These are phyloP conservation scores for Phytophthora hybrid DNA, from an alignment of 352 stramenopile genomes.

Conservation along the genomic window DNA sequence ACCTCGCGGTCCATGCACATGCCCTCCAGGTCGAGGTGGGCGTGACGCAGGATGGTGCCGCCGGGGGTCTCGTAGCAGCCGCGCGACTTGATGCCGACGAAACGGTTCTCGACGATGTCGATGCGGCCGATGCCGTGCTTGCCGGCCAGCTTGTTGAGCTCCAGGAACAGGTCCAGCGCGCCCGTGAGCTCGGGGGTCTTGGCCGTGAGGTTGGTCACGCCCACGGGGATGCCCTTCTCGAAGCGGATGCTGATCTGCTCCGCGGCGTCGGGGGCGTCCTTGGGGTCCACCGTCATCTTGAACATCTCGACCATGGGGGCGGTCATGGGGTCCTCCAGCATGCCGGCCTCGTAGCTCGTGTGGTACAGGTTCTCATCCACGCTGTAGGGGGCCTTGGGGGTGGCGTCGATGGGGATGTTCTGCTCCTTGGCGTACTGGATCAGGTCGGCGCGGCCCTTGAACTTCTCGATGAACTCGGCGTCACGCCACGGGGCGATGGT, in stretches of 20 bases:
- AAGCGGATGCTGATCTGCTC: conserved; percentile 96
- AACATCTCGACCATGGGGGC: conserved; percentile 96
- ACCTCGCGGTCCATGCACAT: conserved; percentile 98
- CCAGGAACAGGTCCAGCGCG: conserved; percentile 96
- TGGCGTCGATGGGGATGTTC: conserved; percentile 97
- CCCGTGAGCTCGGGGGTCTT: conserved; percentile 91
- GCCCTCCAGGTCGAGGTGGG: conserved; percentile 95
- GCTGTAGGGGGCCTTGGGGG: conserved; percentile 97
- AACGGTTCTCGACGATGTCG: conserved; percentile 99
- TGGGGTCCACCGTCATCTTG: conserved; percentile 98
- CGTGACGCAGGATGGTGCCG: conserved; percentile 92
- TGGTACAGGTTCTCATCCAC: conserved; percentile 99
- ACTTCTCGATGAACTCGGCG: conserved; percentile 98
- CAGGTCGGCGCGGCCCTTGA: conserved; percentile 97
- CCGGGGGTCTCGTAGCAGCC: conserved; percentile 99
- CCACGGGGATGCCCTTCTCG: conserved; percentile 94
- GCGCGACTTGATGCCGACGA: conserved; percentile 99
- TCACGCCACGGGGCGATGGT: conserved; percentile 98
- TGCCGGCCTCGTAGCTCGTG: conserved; percentile 97
- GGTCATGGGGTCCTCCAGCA: conserved; percentile 96
- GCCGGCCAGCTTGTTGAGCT: conserved; percentile 97
- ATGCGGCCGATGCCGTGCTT: conserved; percentile 98
- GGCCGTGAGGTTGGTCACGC: conserved; percentile 91
- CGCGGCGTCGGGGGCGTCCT: conserved; percentile 92
- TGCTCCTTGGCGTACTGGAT: conserved; percentile 97